Base-by-base conservation (phyloP, 2,329 filamentous ascomycete genomes). In the Fusarium transvaalense region DNA sequence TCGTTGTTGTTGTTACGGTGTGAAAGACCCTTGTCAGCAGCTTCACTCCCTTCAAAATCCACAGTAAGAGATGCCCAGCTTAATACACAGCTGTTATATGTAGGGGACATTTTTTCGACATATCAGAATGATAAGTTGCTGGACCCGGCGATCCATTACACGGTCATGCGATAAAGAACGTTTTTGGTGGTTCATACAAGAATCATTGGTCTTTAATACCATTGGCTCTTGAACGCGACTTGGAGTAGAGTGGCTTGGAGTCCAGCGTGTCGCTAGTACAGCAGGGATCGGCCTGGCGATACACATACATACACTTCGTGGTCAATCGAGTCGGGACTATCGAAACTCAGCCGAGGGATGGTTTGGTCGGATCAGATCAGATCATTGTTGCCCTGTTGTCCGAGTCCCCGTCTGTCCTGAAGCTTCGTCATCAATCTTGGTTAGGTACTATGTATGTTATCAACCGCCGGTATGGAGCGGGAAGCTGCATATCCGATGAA, bases 401-500 rank as follows among this genome's bases (percentile, higher is more conserved):
- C 52, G 34, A 43, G 27, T 35, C 37, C 41, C 23, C 23, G 47
- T 54, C 23, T 15, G 19, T 32, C 48, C 34, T 48, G 51, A 39
- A 14, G 38, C 21, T 45, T 48, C 47, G 56, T 50, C 32, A 38
- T 38, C 35, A 39, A 27, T 48, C 46, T 48, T 48, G 34, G n/a
- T 38, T 27, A n/a, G n/a, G n/a, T n/a, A n/a, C n/a, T n/a, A n/a
- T n/a, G n/a, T n/a, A 39, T 51, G 42, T 31, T 66, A 34, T 42
- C 21, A 57, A 43, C 41, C 35, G 27, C 41, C 35, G 27, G 25
- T 60, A 56, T 39, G 29, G 46, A 48, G 50, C 64, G 72, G 72
- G 56, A 71, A 55, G 59, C 57, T 73, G 66, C 72, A 74, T 71
- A 69, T 65, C 69, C 58, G 58, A 47, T 60, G 47, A 69, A 64